phyloP scores from a whole-genome alignment of 2,329 filamentous ascomycete species.

The Domatiomyces catenatus region DNA sequence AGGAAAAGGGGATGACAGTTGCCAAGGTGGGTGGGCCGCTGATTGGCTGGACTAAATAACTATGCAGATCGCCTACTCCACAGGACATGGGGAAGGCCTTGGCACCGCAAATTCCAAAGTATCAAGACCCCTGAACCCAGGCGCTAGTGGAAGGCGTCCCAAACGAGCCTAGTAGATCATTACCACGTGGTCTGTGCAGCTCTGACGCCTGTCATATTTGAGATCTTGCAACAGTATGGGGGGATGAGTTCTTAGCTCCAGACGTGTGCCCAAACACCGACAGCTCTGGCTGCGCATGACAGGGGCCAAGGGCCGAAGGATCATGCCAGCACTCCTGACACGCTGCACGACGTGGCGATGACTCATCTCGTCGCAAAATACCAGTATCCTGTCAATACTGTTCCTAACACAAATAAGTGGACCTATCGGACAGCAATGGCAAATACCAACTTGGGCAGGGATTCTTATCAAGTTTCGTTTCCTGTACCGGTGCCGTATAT shows the following conservation, averaged over 20 bases:
- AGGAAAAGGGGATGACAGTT: constrained; percentile 2
- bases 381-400: too few species aligned
- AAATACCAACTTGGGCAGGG: not conserved
- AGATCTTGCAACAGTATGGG: too few species aligned
- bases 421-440: not conserved
- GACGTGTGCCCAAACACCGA: not conserved
- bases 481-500: not conserved
- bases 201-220: not conserved
- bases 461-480: not conserved
- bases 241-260: too few species aligned
- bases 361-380: not conserved
- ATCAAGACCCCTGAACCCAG: not conserved
- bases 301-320: too few species aligned
- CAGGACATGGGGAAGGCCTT: not conserved
- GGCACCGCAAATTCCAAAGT: constrained; percentile 1
- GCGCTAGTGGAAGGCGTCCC: not conserved
- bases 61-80: constrained; percentile 1
- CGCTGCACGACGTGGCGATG: too few species aligned
- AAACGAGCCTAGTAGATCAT: not conserved
- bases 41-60: not conserved
- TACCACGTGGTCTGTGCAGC: not conserved
- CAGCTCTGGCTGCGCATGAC: not conserved
- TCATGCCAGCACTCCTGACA: too few species aligned
- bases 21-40: not conserved
- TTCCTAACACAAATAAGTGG: too few species aligned